Conservation (phyloP, 768 basidiomycete genomes). For the Paxillus involutus region DNA sequence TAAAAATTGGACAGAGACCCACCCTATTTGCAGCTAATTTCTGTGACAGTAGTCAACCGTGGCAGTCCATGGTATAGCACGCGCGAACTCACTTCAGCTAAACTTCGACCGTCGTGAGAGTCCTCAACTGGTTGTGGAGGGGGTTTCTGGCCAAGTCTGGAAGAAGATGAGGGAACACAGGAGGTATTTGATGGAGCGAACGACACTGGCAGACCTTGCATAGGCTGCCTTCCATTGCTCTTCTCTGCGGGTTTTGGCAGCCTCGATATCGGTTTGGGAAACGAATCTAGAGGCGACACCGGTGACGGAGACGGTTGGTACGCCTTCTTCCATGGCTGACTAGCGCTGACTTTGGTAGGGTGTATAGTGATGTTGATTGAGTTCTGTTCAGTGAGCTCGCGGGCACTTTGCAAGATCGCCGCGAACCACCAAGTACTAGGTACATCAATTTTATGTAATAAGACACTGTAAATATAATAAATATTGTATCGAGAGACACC, state of each 20-base stretch:
- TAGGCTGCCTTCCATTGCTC: conserved; percentile 92
- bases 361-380: too few species aligned
- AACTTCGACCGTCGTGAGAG: conserved; percentile 77
- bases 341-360: neutral
- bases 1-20: conserved; percentile 20
- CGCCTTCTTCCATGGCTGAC: conserved; percentile 57
- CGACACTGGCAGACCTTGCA: conserved; percentile 51
- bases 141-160: conserved; percentile 81
- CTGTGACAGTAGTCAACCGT: conserved; percentile 37
- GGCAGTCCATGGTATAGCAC: neutral
- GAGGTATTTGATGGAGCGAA: neutral
- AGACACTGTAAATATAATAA: too few species aligned
- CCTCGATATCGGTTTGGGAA: conserved; percentile 74
- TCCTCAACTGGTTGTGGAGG: conserved; percentile 77
- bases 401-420: too few species aligned
- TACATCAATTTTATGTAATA: too few species aligned
- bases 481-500: too few species aligned
- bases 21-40: conserved; percentile 91
- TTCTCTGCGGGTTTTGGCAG: conserved; percentile 67
- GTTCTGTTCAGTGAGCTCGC: too few species aligned
- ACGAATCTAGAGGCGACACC: conserved; percentile 84
- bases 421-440: too few species aligned
- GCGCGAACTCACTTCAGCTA: conserved; percentile 73
- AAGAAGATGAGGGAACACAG: conserved; percentile 7
- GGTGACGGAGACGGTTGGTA: conserved; percentile 72